Conservation (phyloP, 2,329 filamentous ascomycete genomes). For the Diaporthe capsici region DNA sequence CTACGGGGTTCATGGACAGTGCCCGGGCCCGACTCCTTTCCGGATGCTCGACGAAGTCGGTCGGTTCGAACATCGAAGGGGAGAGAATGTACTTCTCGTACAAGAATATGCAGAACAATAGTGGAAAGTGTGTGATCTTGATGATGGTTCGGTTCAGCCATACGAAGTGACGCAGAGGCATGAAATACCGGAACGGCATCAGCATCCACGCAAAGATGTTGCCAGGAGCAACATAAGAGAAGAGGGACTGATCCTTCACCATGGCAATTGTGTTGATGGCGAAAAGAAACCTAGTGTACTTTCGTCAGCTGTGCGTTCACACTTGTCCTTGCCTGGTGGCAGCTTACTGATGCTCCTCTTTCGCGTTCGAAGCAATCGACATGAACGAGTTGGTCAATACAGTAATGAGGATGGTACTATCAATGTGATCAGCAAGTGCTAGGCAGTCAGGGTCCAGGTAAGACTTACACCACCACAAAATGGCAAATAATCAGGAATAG, state of each 20-base stretch:
- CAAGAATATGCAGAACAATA: constrained; percentile 87
- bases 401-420: constrained; percentile 87
- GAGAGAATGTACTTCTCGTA: constrained; percentile 89
- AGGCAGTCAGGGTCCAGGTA: background rate
- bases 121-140: constrained; percentile 89
- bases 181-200: constrained; percentile 83
- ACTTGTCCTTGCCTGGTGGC: background rate
- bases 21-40: constrained; percentile 64
- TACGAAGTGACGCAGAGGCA: constrained; percentile 86
- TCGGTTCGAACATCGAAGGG: constrained; percentile 82
- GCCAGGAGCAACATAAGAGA: constrained; percentile 92
- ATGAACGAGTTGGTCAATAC: constrained; percentile 98
- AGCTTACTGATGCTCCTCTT: constrained; percentile 85
- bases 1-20: constrained; percentile 71
- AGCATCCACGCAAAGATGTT: constrained; percentile 94
- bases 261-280: constrained; percentile 97
- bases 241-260: constrained; percentile 97
- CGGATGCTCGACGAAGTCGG: constrained; percentile 84
- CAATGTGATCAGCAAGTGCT: background rate
- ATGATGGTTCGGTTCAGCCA: constrained; percentile 91
- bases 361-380: constrained; percentile 92
- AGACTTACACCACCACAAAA: constrained; percentile 83
- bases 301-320: background rate
- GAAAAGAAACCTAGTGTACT: constrained; percentile 77
- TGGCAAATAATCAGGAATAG: constrained; percentile 95